Conservation (phyloP, 306 rosid species). For the Cicer chorassanicum region DNA sequence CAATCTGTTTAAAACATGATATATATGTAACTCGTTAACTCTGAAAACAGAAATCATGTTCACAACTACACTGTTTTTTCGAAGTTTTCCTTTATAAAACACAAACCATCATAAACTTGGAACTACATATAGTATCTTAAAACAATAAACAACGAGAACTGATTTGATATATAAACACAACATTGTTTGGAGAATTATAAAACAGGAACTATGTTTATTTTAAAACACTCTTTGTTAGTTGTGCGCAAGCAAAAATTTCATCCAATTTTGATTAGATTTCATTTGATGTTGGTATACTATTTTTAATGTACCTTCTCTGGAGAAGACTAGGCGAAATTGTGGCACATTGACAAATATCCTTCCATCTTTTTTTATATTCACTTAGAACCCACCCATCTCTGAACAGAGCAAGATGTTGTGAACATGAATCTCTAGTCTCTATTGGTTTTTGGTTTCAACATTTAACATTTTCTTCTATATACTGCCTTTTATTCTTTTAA, state of each 20-base stretch:
- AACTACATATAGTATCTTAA: constrained; percentile 24
- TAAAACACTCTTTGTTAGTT: constrained; percentile 13
- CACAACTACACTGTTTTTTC: constrained; percentile 1
- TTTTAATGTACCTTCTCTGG: neutral
- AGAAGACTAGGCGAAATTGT: neutral
- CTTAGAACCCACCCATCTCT: neutral
- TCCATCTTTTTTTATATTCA: neutral
- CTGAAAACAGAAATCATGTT: constrained; percentile 26
- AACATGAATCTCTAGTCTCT: neutral
- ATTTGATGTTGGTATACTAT: neutral
- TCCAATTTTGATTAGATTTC: constrained; percentile 5
- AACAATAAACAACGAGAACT: constrained; percentile 21
- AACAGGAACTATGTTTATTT: constrained; percentile 21
- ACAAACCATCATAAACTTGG: constrained; percentile 6
- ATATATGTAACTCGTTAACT: constrained; percentile 38
- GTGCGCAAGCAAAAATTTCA: constrained; percentile 6
- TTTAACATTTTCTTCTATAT: neutral
- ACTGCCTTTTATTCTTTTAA: neutral
- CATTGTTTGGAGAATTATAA: constrained; percentile 6
- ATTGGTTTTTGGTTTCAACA: neutral
- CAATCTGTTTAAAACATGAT: constrained; percentile 65
- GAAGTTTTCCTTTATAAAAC: constrained; percentile 12
- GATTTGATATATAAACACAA: constrained; percentile 13
- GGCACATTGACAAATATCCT: neutral
- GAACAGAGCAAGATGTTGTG: constrained; percentile 9